Base-by-base conservation (phyloP, 1,284 basidiomycete genomes). In the Leccinum glutinopallens region DNA sequence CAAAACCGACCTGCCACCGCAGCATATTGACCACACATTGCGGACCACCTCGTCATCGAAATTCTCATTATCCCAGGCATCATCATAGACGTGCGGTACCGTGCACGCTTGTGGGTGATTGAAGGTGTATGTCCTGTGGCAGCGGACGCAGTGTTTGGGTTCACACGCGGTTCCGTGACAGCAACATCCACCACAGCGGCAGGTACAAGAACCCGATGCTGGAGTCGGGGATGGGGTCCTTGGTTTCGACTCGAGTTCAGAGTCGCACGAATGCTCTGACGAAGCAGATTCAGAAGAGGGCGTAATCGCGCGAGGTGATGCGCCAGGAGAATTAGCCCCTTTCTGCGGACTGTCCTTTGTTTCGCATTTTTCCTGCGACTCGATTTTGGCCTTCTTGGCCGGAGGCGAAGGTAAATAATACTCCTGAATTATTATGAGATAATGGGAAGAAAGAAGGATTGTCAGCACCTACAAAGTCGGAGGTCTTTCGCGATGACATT, bases 81-180 rank as follows among this genome's bases (percentile, higher is more conserved):
- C 5, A 25, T 62, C 32, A 22, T 57, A 29, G 29, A 60, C 22
- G 29, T 61, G 63, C 3, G 65, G 63, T 2, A 65, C 17, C 13
- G 29, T 32, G 29, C 58, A 65, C 13, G 63, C 65, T 35, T 65
- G 22, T 12, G 65, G n/a, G 15, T 60, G 55, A 9, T 65, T 58
- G 49, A 46, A n/a, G 2, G 29, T 65, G 59, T 65, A 61, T 8
- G 57, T 6, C 9, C 29, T n/a, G 32, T 66, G 65, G 5, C 59
- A 65, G 32, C 63, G 64, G 9, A 65, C 58, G 56, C 49, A 65
- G 35, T 65, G 64, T 39, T 53, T 51, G 1, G 49, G 58, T n/a
- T 67, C 39, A 25, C 15, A 57, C 7, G 22, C 49, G 4, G 33
- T 39, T 19, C 57, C 58, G 8, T 66, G 65, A 49, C 60, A 63